Evolutionary conservation across 2,329 filamentous ascomycete species (phyloP).

Genomic region (Cytospora leucostoma): DNA sequence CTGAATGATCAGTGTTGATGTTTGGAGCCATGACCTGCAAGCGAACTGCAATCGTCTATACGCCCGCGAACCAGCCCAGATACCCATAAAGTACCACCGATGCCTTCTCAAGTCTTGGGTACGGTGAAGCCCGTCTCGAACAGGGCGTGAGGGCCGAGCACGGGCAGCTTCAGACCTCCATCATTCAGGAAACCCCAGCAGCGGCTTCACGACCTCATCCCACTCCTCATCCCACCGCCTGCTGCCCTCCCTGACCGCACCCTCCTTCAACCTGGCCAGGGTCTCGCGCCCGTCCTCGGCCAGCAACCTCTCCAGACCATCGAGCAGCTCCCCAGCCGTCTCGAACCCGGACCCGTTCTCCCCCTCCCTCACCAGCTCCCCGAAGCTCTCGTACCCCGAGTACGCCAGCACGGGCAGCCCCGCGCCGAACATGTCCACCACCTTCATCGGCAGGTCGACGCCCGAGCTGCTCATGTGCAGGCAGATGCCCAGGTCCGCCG

Average conservation of each 20-base stretch:
- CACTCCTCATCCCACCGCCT: conserved; percentile 91
- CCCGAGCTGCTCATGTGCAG: conserved; percentile 92
- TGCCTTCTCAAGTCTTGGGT: too few species aligned
- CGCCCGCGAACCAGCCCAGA: neutral
- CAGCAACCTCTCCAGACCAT: conserved; percentile 67
- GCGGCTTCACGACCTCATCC: conserved; percentile 75
- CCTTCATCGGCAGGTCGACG: conserved; percentile 97
- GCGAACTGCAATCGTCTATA: neutral
- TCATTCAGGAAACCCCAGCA: conserved; percentile 56
- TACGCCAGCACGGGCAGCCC: conserved; percentile 90
- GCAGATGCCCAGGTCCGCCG: conserved; percentile 86
- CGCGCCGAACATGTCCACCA: conserved; percentile 98
- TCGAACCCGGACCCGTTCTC: conserved; percentile 85
- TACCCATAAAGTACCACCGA: neutral
- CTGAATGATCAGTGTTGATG: too few species aligned
- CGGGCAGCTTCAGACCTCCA: conserved; percentile 27
- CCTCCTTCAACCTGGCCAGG: conserved; percentile 63
- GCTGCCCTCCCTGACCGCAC: conserved; percentile 72
- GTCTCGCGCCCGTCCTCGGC: conserved; percentile 49
- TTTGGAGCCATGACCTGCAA: neutral
- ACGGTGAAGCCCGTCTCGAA: neutral
- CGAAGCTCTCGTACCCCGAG: conserved; percentile 81
- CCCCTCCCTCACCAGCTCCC: conserved; percentile 85
- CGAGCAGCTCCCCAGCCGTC: conserved; percentile 65
- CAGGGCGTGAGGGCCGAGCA: neutral